Base-by-base conservation (phyloP, 2,329 filamentous ascomycete genomes). In the Diplodia mutila region DNA sequence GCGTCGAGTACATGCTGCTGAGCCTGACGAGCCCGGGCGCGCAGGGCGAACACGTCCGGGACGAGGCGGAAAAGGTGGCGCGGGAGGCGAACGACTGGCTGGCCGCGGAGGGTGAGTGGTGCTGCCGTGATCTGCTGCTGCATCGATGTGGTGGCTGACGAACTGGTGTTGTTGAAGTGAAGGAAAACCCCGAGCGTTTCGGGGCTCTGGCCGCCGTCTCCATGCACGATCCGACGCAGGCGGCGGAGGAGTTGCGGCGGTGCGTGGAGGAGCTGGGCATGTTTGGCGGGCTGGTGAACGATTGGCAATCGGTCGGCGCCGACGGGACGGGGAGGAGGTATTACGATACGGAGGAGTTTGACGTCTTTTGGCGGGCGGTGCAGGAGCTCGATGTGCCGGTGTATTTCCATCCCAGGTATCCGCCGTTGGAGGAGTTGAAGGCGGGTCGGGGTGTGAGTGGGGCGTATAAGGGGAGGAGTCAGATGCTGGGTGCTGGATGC, bases 271-370 rank as follows among this genome's bases (percentile, higher is more conserved):
- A 75, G 54, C 67, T 85, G 59, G 86, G 87, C n/a, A 89, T 90
- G 79, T 84, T 86, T 68, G 88, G 88, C 1, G 86, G 83, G 2
- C 77, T 90, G 5, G 82, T 90, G n/a, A 76, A 77, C 39, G 75
- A 76, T 65, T 76, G 73, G 55, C 75, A 78, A 64, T 73, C 73
- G 8, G 73, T 70, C 12, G 75, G 75, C 4, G 53, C 55, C 1
- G 69, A 75, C 1, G 76, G 70, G 5, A 70, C 74, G 27, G 73
- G 72, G 32, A 75, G 75, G 54, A 69, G 75, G 8, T 77, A 74
- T 66, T 77, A 75, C 66, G 75, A 78, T 49, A 73, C 71, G 1
- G 71, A 72, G 5, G 72, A 76, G 2, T 77, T 74, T 52, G 73
- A 77, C 54, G 51, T 67, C 8, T 77, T 78, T 61, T 78, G 75